Evolutionary conservation across 2,329 filamentous ascomycete species (phyloP).

Genomic region (Cyphellophora europaea): DNA sequence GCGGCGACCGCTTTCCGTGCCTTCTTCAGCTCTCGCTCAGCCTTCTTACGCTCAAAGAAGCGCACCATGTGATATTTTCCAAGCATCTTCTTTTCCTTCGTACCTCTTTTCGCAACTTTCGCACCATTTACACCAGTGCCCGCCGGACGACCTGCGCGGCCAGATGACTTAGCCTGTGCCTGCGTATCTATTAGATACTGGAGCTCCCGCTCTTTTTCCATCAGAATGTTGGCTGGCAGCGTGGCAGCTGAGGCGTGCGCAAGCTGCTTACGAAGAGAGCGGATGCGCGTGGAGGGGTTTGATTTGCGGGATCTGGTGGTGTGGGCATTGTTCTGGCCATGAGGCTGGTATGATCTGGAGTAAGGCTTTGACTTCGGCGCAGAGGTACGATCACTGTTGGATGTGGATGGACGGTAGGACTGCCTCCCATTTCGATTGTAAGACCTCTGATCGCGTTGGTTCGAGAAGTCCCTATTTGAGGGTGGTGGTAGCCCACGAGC

Average conservation of each 20-base stretch:
- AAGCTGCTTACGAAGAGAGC: conserved; percentile 17
- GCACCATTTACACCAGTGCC: no score
- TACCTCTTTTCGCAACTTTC: conserved; percentile 17
- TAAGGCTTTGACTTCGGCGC: no score
- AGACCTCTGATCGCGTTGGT: no score
- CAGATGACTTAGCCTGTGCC: conserved; percentile 36
- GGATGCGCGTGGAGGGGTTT: conserved; percentile 18
- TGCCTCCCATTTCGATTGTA: background rate
- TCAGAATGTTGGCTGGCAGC: conserved; percentile 45
- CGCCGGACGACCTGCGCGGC: no score
- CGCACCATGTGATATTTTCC: conserved; percentile 56
- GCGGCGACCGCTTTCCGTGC: conserved; percentile 2
- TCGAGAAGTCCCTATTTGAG: no score
- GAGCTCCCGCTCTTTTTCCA: conserved; percentile 52
- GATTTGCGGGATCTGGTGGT: conserved; percentile 14
- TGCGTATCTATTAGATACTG: conserved; percentile 48
- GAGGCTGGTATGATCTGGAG: no score
- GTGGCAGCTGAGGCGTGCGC: conserved; percentile 25
- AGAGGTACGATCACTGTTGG: background rate
- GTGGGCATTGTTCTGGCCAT: no score
- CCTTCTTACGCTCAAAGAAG: conserved; percentile 48
- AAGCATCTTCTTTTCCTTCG: conserved; percentile 44
- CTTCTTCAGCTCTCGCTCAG: conserved; percentile 36
- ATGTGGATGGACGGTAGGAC: background rate
- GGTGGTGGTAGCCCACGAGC: no score